Evolutionary conservation across 179 eudicot genomes (phyloP).

Genomic region (Kewa caespitosa): DNA sequence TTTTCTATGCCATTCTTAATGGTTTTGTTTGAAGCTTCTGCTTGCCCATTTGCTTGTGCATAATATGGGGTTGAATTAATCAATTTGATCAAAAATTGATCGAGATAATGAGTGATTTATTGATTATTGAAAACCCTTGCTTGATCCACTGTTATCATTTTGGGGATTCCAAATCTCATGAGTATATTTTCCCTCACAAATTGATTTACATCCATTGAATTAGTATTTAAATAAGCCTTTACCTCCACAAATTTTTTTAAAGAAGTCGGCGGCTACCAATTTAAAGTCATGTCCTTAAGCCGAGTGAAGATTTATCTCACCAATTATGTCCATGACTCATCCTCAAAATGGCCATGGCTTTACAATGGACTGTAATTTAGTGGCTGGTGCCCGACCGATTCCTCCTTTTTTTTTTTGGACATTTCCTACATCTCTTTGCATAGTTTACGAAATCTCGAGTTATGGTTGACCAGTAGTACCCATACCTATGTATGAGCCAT

Average conservation of each 20-base stretch:
- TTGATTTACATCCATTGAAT: background rate
- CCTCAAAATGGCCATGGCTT: background rate
- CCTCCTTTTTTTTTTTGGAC: background rate
- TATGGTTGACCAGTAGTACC: background rate
- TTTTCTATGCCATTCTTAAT: background rate
- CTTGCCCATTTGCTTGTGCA: conserved; percentile 1
- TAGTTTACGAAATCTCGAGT: background rate
- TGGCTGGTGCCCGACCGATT: background rate
- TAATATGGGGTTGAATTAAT: background rate
- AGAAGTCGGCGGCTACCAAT: background rate
- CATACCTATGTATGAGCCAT: background rate
- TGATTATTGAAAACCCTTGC: background rate
- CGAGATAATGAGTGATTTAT: background rate
- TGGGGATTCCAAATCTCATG: background rate
- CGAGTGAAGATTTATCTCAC: background rate
- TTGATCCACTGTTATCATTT: background rate
- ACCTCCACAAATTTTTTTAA: background rate
- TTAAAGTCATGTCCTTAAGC: background rate
- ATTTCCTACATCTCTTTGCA: background rate
- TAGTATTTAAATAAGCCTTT: background rate
- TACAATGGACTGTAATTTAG: background rate
- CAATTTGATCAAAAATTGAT: background rate
- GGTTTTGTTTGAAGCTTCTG: background rate
- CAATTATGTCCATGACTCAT: too few relatives aligned
- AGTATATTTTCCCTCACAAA: background rate